These are phyloP conservation scores for Blastobotrys illinoisensis DNA, from an alignment of 1,139 yeast genomes.

Conservation along the genomic window DNA sequence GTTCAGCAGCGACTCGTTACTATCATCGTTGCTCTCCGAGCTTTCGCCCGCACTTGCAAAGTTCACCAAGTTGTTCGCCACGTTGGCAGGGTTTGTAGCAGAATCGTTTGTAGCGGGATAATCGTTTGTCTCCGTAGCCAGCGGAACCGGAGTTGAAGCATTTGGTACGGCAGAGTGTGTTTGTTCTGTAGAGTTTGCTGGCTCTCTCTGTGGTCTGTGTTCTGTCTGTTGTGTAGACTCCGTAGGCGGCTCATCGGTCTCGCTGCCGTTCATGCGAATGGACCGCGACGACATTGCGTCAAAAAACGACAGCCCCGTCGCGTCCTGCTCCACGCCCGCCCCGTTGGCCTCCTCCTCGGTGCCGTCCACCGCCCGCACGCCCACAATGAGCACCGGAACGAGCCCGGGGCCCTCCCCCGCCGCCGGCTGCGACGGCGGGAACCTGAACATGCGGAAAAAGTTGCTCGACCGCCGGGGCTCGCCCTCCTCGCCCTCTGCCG, in stretches of 20 bases:
- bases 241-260: neutral
- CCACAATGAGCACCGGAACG: slow-evolving; percentile 53
- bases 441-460: slow-evolving; percentile 52
- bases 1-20: neutral
- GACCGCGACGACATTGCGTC: slow-evolving; percentile 20
- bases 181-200: slow-evolving; percentile 2
- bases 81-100: too few species aligned
- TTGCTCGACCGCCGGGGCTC: slow-evolving; percentile 24
- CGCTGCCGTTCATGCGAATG: slow-evolving; percentile 10
- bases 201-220: neutral
- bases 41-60: too few species aligned
- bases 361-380: slow-evolving; percentile 42
- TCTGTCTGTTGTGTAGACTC: too few species aligned
- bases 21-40: too few species aligned
- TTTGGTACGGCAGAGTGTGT: too few species aligned
- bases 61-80: too few species aligned
- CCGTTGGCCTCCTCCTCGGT: slow-evolving; percentile 18
- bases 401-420: slow-evolving; percentile 26
- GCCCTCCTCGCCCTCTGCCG: slow-evolving; percentile 9
- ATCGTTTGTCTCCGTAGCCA: too few species aligned
- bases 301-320: slow-evolving; percentile 16
- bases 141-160: too few species aligned
- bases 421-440: slow-evolving; percentile 31
- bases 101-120: too few species aligned
- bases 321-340: slow-evolving; percentile 2